phyloP scores from a whole-genome alignment of 2,329 filamentous ascomycete species.

The Fusarium sp. region DNA sequence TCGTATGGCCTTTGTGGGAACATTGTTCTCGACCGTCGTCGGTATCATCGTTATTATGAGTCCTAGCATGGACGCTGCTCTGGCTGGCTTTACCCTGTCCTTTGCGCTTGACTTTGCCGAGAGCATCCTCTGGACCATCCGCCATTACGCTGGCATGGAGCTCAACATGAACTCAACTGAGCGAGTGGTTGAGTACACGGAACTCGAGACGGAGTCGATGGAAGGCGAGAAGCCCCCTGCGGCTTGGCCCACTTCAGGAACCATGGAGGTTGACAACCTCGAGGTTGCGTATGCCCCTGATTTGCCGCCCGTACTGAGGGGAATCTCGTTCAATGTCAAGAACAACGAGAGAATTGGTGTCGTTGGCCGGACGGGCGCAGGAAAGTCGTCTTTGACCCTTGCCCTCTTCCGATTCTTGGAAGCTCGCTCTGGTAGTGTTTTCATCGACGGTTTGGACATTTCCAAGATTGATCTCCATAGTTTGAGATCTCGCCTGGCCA shows the following conservation, averaged over 20 bases:
- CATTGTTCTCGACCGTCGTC: conserved; percentile 71
- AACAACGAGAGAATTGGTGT: conserved; percentile 76
- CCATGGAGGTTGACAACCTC: conserved; percentile 75
- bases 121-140: conserved; percentile 70
- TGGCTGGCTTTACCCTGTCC: conserved; percentile 77
- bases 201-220: conserved; percentile 71
- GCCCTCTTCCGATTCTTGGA: conserved; percentile 82
- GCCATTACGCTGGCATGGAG: conserved; percentile 74
- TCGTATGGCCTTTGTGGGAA: conserved; percentile 73
- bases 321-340: conserved; percentile 70
- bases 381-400: conserved; percentile 77
- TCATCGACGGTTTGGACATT: conserved; percentile 78
- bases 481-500: conserved; percentile 75
- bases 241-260: conserved; percentile 77
- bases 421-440: conserved; percentile 68
- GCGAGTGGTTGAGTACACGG: conserved; percentile 76
- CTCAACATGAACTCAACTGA: conserved; percentile 82
- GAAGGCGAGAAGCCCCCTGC: conserved; percentile 68
- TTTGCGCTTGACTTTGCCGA: conserved; percentile 75
- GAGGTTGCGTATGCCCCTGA: conserved; percentile 76
- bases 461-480: conserved; percentile 73
- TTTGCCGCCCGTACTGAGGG: conserved; percentile 73
- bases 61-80: conserved; percentile 68
- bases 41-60: conserved; percentile 69
- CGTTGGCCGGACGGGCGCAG: conserved; percentile 78